Evolutionary conservation across 2,329 filamentous ascomycete genomes (phyloP), one percentile per base, ranked within the genome.

Genomic region (Cercospora beticola): DNA sequence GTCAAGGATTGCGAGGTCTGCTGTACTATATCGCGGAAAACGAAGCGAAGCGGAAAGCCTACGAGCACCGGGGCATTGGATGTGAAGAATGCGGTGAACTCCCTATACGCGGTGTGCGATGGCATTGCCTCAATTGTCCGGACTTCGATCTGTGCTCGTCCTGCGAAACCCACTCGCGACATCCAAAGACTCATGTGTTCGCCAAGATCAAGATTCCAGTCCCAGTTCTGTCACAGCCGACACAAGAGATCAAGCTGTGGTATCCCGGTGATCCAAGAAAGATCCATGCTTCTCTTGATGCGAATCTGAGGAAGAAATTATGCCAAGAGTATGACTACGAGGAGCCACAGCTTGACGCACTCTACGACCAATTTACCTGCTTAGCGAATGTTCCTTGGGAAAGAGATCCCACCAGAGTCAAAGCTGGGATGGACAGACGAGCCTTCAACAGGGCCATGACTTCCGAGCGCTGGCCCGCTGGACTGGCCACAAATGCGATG

Each of bases 361-460:
- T 97, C 52, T 98, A 94, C 90, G 94, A 98, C 76, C 94, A 98
- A 77, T 99, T 97, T 86, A 94, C 92, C 5, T 97, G 94, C 78
- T 90, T 97, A 80, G 94, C 94, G 52, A 94, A 92, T 73, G 90
- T 90, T 5, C 90, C 94, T 77, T 97, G 91, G 90, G 83, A 88
- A 36, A 87, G 90, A 18, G 94, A 98, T 77, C 92, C 93, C 0
- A 89, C 92, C 74, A 86, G 89, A 23, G 85, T 97, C 52, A 85
- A 87, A 65, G 85, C 94, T 74, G 95, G 93, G 36, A 96, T 98
- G 83, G 94, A 98, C 77, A 89, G 93, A 69, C 91, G 91, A 79
- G 97, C 93, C 0, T 99, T 99, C 80, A 93, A 97, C 78, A 89
- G 92, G 59, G 97, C 93, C 74, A 89, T 98, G 69, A 90, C 96